Conservation (phyloP, 116 monocot species). For the Phalaenopsis hybrid region DNA sequence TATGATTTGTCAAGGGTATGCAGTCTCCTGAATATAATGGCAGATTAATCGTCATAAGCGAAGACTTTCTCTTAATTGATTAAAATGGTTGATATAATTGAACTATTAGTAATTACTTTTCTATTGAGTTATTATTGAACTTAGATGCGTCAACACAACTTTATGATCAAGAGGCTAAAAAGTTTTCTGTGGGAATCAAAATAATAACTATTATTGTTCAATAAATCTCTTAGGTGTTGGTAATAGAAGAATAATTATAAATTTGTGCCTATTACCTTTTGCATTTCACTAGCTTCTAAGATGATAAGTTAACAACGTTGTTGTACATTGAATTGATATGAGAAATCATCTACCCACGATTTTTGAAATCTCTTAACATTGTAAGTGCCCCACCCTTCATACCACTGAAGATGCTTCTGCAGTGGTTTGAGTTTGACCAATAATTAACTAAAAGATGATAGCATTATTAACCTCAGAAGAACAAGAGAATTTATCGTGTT, state of each 20-base stretch:
- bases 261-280: neutral
- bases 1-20: neutral
- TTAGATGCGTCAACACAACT: neutral
- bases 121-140: neutral
- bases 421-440: neutral
- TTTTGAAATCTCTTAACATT: too few relatives aligned
- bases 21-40: neutral
- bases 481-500: neutral
- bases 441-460: neutral
- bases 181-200: neutral
- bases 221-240: neutral
- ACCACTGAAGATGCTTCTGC: too few relatives aligned
- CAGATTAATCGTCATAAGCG: neutral
- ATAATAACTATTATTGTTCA: neutral
- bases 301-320: neutral
- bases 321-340: neutral
- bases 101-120: neutral
- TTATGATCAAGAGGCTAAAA: constrained; percentile 1
- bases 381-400: too few relatives aligned
- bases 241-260: neutral
- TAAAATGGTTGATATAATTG: neutral
- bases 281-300: neutral
- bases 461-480: neutral
- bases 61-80: neutral
- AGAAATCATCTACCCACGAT: too few relatives aligned